Evolutionary conservation across 805 yeast genomes (phyloP).

Genomic region (Saccharomycopsis sp.): DNA sequence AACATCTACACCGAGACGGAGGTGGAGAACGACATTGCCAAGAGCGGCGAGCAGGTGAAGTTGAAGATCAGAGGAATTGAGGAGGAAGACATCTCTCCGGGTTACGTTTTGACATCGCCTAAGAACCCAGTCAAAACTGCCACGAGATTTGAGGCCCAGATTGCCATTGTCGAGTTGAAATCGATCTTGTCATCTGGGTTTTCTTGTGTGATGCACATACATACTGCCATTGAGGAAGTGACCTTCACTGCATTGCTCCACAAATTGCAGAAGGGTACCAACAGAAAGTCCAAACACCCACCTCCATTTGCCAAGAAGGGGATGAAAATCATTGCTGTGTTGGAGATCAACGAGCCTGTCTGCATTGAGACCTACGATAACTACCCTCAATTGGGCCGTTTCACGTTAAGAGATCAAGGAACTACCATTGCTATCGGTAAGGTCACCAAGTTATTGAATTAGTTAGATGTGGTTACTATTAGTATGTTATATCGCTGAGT

Average conservation of each 20-base stretch:
- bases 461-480: too few species aligned
- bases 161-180: conserved; percentile 94
- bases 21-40: conserved; percentile 83
- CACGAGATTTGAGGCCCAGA: conserved; percentile 87
- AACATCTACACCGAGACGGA: conserved; percentile 93
- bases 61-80: conserved; percentile 90
- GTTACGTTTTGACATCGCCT: conserved; percentile 84
- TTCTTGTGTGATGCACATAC: conserved; percentile 98
- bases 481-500: too few species aligned
- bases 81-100: conserved; percentile 90
- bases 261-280: conserved; percentile 93
- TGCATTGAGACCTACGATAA: conserved; percentile 91
- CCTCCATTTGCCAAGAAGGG: conserved; percentile 99
- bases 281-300: conserved; percentile 91
- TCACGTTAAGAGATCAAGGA: conserved; percentile 98
- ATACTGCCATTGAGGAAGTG: conserved; percentile 97
- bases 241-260: conserved; percentile 74
- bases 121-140: conserved; percentile 87
- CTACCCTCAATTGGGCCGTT: conserved; percentile 95
- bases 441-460: conserved; percentile 75
- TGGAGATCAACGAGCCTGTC: conserved; percentile 80
- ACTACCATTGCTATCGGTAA: conserved; percentile 97
- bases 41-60: conserved; percentile 96
- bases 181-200: conserved; percentile 92
- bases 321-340: conserved; percentile 91